phyloP scores from a whole-genome alignment of 2,329 filamentous ascomycete species.

The Thielaviopsis cerberus region DNA sequence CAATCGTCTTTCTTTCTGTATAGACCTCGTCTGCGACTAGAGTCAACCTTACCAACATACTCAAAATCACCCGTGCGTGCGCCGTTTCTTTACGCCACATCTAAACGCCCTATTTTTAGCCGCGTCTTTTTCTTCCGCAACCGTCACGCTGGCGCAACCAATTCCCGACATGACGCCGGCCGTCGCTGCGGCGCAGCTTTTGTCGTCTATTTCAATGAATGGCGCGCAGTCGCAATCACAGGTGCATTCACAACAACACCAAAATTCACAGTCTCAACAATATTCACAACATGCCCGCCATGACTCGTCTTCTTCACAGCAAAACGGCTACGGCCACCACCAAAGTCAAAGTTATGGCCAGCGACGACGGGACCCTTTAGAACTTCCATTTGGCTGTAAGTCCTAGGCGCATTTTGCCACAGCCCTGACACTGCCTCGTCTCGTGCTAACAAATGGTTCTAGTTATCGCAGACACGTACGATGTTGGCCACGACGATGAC shows the following conservation, averaged over 20 bases:
- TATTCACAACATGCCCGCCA: neutral
- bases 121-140: neutral
- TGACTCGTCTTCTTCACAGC: neutral
- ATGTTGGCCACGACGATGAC: conserved; percentile 14
- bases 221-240: conserved; percentile 1
- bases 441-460: neutral
- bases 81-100: neutral
- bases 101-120: neutral
- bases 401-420: conserved; percentile 13
- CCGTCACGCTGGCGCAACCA: conserved; percentile 6
- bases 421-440: neutral
- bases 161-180: conserved; percentile 3
- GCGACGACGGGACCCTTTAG: conserved; percentile 24
- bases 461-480: conserved; percentile 24
- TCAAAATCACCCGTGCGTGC: neutral
- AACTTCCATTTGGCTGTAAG: conserved; percentile 51
- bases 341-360: neutral
- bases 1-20: neutral
- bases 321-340: neutral
- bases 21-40: too few species aligned
- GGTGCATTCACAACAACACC: neutral
- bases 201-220: conserved; percentile 11
- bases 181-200: conserved; percentile 9
- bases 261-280: neutral
- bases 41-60: too few species aligned